Evolutionary conservation across 768 basidiomycete genomes (phyloP).

Genomic region (Lanmaoa pseudosensibilis): DNA sequence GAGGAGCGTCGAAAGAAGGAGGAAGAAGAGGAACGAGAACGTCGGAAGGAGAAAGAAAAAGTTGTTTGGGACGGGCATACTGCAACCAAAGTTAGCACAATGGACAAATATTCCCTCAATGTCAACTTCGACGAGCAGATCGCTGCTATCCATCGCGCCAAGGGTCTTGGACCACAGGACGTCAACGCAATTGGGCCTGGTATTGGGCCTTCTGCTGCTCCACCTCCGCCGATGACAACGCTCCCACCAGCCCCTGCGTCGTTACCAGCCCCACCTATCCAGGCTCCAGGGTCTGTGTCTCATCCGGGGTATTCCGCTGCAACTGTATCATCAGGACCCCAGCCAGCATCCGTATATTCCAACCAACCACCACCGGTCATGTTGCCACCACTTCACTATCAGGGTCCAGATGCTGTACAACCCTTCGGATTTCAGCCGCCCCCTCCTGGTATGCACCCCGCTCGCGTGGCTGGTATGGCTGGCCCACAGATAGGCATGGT

Average conservation of each 20-base stretch:
- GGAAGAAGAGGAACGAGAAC: slow-evolving; percentile 81
- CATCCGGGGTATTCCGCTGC: slow-evolving; percentile 72
- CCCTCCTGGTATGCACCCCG: slow-evolving; percentile 65
- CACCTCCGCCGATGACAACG: slow-evolving; percentile 57
- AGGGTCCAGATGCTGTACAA: slow-evolving; percentile 72
- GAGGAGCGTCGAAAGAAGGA: slow-evolving; percentile 86
- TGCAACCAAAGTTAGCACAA: slow-evolving; percentile 85
- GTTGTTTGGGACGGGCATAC: slow-evolving; percentile 99
- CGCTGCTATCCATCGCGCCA: slow-evolving; percentile 90
- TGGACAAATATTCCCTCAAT: slow-evolving; percentile 90
- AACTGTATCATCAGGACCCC: slow-evolving; percentile 87
- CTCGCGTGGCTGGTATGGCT: slow-evolving; percentile 61
- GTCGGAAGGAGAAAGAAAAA: slow-evolving; percentile 87
- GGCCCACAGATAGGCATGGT: slow-evolving; percentile 69
- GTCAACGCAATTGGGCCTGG: slow-evolving; percentile 81
- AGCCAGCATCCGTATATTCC: slow-evolving; percentile 75
- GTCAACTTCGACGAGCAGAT: slow-evolving; percentile 99
- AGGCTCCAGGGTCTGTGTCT: slow-evolving; percentile 40
- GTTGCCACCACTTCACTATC: slow-evolving; percentile 84
- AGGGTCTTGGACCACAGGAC: slow-evolving; percentile 85
- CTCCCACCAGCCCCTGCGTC: slow-evolving; percentile 72
- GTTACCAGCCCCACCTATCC: slow-evolving; percentile 66
- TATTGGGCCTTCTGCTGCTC: slow-evolving; percentile 78
- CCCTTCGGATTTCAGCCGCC: slow-evolving; percentile 80
- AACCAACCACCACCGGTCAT: slow-evolving; percentile 65